A percentile compares a stretch with the other conserved stretches of the same genome.
Conservation (phyloP, 805 yeast genomes). For the Millerozyma miso region DNA sequence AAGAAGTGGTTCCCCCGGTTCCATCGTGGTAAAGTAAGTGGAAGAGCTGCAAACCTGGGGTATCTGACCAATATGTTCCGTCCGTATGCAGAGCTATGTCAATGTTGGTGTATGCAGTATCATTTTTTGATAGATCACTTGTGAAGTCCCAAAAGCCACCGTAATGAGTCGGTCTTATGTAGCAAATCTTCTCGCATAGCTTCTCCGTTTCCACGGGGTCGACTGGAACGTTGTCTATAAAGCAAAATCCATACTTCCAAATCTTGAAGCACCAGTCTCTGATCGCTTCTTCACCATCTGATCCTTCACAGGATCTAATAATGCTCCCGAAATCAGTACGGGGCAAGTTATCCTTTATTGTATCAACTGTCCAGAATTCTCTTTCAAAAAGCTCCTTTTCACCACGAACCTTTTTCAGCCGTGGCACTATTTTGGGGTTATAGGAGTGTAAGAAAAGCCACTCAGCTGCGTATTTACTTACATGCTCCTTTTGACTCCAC, state of each 20-base stretch:
- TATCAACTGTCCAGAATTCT: conserved; percentile 43
- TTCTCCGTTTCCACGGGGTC: conserved; percentile 55
- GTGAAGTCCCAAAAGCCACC: conserved; percentile 84
- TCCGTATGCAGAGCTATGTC: conserved; percentile 66
- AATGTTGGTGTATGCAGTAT: conserved; percentile 68
- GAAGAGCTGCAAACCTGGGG: conserved; percentile 68
- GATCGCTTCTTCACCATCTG: conserved; percentile 39
- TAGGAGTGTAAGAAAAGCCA: conserved; percentile 52
- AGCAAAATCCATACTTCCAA: conserved; percentile 56
- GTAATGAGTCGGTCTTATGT: conserved; percentile 65
- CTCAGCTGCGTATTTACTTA: conserved; percentile 28
- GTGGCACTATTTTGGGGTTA: conserved; percentile 43
- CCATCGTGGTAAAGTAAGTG: conserved; percentile 64
- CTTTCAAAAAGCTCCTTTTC: conserved; percentile 25
- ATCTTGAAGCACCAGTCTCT: conserved; percentile 53
- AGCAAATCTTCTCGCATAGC: conserved; percentile 53
- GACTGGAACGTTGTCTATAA: conserved; percentile 58
- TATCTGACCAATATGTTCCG: conserved; percentile 71
- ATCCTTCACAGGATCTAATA: conserved; percentile 29
- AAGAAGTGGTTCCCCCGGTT: conserved; percentile 62
- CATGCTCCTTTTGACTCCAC: conserved; percentile 43
- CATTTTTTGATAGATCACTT: conserved; percentile 60
- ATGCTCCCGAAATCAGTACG: conserved; percentile 45
- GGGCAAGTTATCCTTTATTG: conserved; percentile 40
- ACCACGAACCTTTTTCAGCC: conserved; percentile 22